phyloP scores from a whole-genome alignment of 75 land plant genomes.

The Isoetes taiwanensis region DNA sequence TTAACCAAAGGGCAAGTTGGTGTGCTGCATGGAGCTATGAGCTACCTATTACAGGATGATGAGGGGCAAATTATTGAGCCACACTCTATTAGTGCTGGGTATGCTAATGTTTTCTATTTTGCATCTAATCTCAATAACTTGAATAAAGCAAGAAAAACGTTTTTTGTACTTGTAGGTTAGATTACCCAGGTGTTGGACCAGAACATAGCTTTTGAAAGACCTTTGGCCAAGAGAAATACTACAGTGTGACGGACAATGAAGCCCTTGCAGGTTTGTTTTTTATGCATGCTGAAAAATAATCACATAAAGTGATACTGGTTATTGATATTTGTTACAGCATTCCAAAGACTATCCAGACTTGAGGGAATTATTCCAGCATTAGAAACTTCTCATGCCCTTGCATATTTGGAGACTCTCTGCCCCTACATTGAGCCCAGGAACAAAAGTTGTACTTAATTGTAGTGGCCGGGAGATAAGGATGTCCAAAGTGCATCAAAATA shows the following conservation, averaged over 20 bases:
- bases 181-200: background rate
- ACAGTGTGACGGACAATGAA: background rate
- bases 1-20: slow-evolving; percentile 15
- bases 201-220: background rate
- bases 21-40: slow-evolving; percentile 4
- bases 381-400: slow-evolving; percentile 82
- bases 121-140: background rate
- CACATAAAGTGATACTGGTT: background rate
- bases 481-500: slow-evolving; percentile 42
- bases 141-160: too few species aligned
- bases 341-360: background rate
- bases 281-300: background rate
- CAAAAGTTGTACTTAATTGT: slow-evolving; percentile 57
- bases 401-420: slow-evolving; percentile 59
- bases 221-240: background rate
- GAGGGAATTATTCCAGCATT: slow-evolving; percentile 2
- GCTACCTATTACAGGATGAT: slow-evolving; percentile 6
- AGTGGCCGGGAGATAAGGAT: slow-evolving; percentile 91
- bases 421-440: slow-evolving; percentile 46
- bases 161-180: background rate
- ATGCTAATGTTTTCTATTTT: background rate
- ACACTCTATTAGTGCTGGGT: background rate
- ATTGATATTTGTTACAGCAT: background rate
- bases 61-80: background rate
- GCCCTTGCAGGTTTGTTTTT: background rate